Percentiles rank a stretch among this genome's conserved stretches.
Conservation (phyloP, 176 grass and related monocot genomes). For the Bromus sterilis region DNA sequence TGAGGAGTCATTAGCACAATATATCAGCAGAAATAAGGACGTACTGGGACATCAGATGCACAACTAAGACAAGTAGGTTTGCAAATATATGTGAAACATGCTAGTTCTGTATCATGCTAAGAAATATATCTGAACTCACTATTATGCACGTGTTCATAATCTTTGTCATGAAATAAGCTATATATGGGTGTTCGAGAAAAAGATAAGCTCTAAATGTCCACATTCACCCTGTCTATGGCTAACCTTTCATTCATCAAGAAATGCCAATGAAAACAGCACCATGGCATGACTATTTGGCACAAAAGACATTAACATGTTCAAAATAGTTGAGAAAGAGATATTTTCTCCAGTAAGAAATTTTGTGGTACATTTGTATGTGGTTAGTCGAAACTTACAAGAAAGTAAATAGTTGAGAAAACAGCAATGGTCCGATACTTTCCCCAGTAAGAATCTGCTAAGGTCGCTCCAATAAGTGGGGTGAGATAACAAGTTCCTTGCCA, state of each 20-base stretch:
- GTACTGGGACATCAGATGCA: neutral
- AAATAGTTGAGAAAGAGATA: neutral
- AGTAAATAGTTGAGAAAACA: slow-evolving; percentile 67
- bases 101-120: neutral
- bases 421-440: slow-evolving; percentile 68
- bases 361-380: neutral
- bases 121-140: neutral
- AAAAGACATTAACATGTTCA: neutral
- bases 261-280: neutral
- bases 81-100: neutral
- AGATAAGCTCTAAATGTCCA: neutral
- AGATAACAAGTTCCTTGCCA: slow-evolving; percentile 91
- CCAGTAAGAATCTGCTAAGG: slow-evolving; percentile 67
- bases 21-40: neutral
- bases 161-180: neutral
- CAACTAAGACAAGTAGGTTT: neutral
- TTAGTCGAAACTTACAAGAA: slow-evolving; percentile 58
- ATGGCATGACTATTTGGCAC: neutral
- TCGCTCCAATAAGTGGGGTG: slow-evolving; percentile 66
- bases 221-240: neutral
- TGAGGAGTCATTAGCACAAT: slow-evolving; percentile 5
- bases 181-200: neutral
- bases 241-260: neutral
- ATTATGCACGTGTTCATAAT: neutral
- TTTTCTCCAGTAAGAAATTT: neutral